Base-by-base conservation (phyloP, 75 land plant species). In the Azolla pinnata region DNA sequence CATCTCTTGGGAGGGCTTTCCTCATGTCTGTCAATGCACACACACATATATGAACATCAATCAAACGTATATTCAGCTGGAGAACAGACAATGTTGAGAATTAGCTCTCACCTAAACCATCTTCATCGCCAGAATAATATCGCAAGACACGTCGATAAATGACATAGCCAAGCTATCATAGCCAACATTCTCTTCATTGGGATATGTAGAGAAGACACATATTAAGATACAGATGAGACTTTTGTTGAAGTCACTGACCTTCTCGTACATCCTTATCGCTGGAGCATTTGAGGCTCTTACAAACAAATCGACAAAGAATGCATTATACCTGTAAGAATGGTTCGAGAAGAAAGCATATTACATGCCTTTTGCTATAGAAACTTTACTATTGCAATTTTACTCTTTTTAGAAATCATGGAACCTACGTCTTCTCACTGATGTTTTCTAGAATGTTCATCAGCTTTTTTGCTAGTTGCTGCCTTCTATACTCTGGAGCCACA, bases 61-160 rank as follows among this genome's bases (percentile, higher is more conserved):
- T 5, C 40, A 35, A 35, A 35, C 12, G 5, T 35, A 5, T 35
- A 5, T 35, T 35, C 40, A 5, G 5, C 12, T 35, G 40, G 5
- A 35, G 40, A 5, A 35, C 5, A 35, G 12, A 35, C 40, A 35
- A 5, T 5, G 40, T 35, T 12, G 12, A 12, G 40, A 35, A 5
- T 35, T 35, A 57, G 8, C 21, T 44, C 93, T 69, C 47, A 91
- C 97, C 89, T 58, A 93, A 60, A 34, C 85, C 90, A 77, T 93
- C 98, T 54, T 93, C 98, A 60, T 89, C 96, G 17, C 90, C 96
- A n/a, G 98, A 89, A 61, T 89, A 93, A 57, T 93, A 93, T n/a
- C 75, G 77, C 32, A 93, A 68, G 16, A 92, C 97, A 26, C 97
- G 69, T 66, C 98, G 71, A 60, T 93, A 93, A 2, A 93, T 77